These are phyloP conservation scores for Rhododendron griersonianum DNA, from an alignment of 148 eudicot genomes.

Conservation along the genomic window DNA sequence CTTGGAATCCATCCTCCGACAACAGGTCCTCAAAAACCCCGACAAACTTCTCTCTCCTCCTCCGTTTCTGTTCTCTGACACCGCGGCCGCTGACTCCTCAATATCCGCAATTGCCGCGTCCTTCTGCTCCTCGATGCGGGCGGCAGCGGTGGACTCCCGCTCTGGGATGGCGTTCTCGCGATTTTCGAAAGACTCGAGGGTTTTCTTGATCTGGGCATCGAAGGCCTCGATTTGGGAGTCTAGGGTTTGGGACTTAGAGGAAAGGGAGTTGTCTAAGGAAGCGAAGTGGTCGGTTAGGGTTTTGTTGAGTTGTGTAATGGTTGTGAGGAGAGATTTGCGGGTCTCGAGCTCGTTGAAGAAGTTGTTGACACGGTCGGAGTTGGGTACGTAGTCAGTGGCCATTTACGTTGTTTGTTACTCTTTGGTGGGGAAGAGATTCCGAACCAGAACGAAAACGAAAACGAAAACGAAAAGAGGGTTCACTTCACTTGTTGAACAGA, in stretches of 20 bases:
- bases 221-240: constrained; percentile 35
- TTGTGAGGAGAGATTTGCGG: constrained; percentile 29
- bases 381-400: constrained; percentile 4
- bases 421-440: not conserved
- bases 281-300: constrained; percentile 43
- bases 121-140: constrained; percentile 25
- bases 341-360: constrained; percentile 45
- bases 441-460: not conserved
- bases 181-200: constrained; percentile 20
- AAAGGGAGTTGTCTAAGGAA: constrained; percentile 26
- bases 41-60: constrained; percentile 4
- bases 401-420: not conserved
- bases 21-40: constrained; percentile 27
- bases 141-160: constrained; percentile 14
- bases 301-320: constrained; percentile 40
- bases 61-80: not conserved
- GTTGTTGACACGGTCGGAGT: constrained; percentile 19
- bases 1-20: constrained; percentile 37
- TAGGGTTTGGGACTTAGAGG: constrained; percentile 34
- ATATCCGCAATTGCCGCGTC: constrained; percentile 30
- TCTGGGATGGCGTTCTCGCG: constrained; percentile 42
- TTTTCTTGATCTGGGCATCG: constrained; percentile 16
- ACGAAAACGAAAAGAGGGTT: not conserved
- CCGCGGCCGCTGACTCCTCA: not conserved
- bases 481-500: no score